Base-by-base conservation (phyloP, 2,329 filamentous ascomycete species). In the Chaetomium sp. region DNA sequence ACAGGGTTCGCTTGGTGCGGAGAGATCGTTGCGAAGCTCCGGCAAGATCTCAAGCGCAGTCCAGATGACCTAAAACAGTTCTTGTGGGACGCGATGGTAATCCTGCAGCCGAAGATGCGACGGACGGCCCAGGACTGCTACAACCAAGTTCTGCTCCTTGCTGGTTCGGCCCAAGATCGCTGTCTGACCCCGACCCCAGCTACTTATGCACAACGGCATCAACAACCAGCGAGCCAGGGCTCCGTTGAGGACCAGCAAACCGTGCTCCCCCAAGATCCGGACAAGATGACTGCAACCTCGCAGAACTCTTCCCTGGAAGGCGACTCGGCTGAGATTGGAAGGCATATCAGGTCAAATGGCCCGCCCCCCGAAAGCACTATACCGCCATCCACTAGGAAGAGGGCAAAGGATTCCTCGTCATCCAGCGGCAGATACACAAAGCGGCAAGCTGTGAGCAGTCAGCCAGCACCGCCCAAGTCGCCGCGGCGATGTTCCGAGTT, bases 341-440 rank as follows among this genome's bases (percentile, higher is more conserved):
- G 37, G 35, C 5, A 42, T 14, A 42, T 14, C 19, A 42, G 48
- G 19, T 42, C 48, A 42, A 34, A 50, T n/a, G 48, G 19, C 11
- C 38, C 48, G 36, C 27, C 37, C 6, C 48, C 37, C 10, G 37
- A 50, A 1, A 42, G 37, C 48, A 6, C 35, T 7, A 9, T 50
- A 14, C 6, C 48, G 42, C 48, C 47, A 49, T 7, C 36, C n/a
- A 49, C 47, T 19, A 10, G 48, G 10, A 42, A 50, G 48, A 50
- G 48, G 48, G 19, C 48, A 50, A 50, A 42, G 48, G 48, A 50
- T 50, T 50, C 48, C 43, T 9, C 3, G 43, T 45, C 43, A 42
- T 50, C 48, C 37, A 42, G 48, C 48, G 6, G 11, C 35, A 41
- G 48, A 50, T 34, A 42, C 37, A 42, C 48, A 8, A 50, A 50